Percentiles rank a stretch among this genome's conserved stretches.
Evolutionary conservation across 164 flowering plant genomes (phyloP).

Genomic region (Euptelea pleiosperma): DNA sequence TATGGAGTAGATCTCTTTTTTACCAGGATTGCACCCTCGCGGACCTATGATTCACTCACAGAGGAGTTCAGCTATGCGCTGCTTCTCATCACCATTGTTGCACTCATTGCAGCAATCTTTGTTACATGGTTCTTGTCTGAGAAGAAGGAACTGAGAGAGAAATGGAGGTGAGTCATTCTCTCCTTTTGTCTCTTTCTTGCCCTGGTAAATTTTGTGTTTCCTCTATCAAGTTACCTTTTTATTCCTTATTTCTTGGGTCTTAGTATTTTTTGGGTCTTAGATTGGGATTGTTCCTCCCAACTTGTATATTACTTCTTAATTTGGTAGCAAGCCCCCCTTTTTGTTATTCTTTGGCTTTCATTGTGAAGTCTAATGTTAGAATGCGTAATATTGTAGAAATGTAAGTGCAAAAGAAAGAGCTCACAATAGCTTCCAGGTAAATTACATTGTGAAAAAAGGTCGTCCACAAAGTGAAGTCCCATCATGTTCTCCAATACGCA

Average conservation of each 20-base stretch:
- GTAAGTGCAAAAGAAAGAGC: neutral
- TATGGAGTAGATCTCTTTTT: constrained; percentile 88
- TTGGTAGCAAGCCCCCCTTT: constrained; percentile 8
- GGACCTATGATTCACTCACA: constrained; percentile 89
- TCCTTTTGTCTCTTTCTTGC: neutral
- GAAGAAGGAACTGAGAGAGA: constrained; percentile 81
- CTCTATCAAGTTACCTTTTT: constrained; percentile 6
- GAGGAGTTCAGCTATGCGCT: constrained; percentile 94
- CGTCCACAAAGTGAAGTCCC: constrained; percentile 17
- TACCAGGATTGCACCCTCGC: constrained; percentile 86
- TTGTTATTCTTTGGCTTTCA: constrained; percentile 4
- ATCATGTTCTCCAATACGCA: constrained; percentile 19
- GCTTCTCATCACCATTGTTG: constrained; percentile 82
- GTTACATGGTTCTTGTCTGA: constrained; percentile 90
- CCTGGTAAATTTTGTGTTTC: constrained; percentile 9
- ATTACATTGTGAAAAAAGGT: neutral
- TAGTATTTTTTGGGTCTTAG: no score
- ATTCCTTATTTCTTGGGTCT: no score
- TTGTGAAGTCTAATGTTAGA: neutral
- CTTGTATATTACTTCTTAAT: constrained; percentile 17
- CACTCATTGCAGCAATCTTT: constrained; percentile 73
- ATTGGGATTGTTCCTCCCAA: constrained; percentile 9
- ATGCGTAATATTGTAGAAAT: neutral
- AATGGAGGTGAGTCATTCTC: constrained; percentile 68
- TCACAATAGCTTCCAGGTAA: constrained; percentile 2